Evolutionary conservation across 192 early-diverging fungal genomes (phyloP).

Genomic region (Coemansia sp.): DNA sequence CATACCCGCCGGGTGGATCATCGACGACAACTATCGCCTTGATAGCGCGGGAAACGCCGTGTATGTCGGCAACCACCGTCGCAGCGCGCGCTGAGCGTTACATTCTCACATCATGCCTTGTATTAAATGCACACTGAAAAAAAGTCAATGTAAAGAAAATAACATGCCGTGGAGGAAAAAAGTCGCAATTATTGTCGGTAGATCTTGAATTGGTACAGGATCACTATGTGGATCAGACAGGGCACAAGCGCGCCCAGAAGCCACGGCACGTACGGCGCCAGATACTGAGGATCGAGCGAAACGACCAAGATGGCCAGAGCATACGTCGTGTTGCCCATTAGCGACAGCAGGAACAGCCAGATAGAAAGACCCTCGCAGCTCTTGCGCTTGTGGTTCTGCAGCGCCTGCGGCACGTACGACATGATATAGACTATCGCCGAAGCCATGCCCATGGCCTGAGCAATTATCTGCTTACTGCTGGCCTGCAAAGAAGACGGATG

Average conservation of each 20-base stretch:
- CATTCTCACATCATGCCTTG: not conserved
- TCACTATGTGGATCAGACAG: constrained; percentile 69
- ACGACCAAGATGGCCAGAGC: constrained; percentile 72
- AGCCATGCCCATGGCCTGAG: constrained; percentile 41
- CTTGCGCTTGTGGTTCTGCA: constrained; percentile 70
- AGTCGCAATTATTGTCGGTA: constrained; percentile 33
- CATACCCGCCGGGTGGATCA: constrained; percentile 45
- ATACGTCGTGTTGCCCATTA: constrained; percentile 69
- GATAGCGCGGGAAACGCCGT: constrained; percentile 38
- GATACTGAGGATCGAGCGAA: constrained; percentile 61
- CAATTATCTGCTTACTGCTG: constrained; percentile 23
- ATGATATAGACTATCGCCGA: constrained; percentile 49
- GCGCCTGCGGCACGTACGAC: constrained; percentile 76
- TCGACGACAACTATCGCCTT: constrained; percentile 48
- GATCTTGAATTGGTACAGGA: constrained; percentile 68
- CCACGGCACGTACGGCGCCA: constrained; percentile 72
- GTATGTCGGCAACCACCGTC: constrained; percentile 49
- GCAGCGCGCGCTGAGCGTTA: constrained; percentile 3
- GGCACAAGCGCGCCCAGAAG: constrained; percentile 72
- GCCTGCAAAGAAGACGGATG: not conserved
- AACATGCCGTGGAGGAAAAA: not conserved
- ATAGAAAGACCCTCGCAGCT: constrained; percentile 77
- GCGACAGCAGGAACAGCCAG: constrained; percentile 75
- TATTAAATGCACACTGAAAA: too few relatives aligned
- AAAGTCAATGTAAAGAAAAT: too few relatives aligned